A percentile compares a stretch with the other conserved stretches of the same genome.
Evolutionary conservation across 345 rosid species (phyloP).

Genomic region (Populus ilicifolia): DNA sequence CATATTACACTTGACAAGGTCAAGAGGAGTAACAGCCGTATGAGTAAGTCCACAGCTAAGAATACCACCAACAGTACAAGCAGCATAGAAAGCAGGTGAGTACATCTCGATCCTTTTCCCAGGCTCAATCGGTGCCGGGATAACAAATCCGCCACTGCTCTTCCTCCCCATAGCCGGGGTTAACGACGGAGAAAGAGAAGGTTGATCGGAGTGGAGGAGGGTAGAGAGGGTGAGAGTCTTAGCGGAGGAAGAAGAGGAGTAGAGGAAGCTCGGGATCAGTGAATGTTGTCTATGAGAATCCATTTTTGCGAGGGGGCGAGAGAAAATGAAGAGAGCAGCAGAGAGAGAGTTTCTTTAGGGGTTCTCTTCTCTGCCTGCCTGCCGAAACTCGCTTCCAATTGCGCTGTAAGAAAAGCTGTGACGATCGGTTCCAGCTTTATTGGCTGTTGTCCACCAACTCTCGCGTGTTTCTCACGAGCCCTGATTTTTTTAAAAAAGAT

Average conservation of each 20-base stretch:
- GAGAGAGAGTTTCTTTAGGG: background rate
- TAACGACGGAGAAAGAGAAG: slow-evolving; percentile 25
- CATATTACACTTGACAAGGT: slow-evolving; percentile 99
- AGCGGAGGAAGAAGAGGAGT: slow-evolving; percentile 40
- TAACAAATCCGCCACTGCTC: slow-evolving; percentile 21
- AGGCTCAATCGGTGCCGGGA: slow-evolving; percentile 68
- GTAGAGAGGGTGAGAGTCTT: slow-evolving; percentile 29
- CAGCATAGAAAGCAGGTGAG: slow-evolving; percentile 82
- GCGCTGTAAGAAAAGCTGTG: background rate
- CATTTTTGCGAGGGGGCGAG: slow-evolving; percentile 28
- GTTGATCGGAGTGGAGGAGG: slow-evolving; percentile 8
- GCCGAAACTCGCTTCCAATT: slow-evolving; percentile 29
- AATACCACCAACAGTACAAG: slow-evolving; percentile 84
- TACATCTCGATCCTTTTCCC: slow-evolving; percentile 75
- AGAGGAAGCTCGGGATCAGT: slow-evolving; percentile 67
- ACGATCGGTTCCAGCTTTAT: slow-evolving; percentile 27
- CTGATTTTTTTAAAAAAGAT: background rate
- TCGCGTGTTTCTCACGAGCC: slow-evolving; percentile 16
- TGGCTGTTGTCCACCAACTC: slow-evolving; percentile 15
- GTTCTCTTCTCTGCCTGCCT: background rate
- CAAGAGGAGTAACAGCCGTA: slow-evolving; percentile 94
- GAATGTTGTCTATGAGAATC: slow-evolving; percentile 45
- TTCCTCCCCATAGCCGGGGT: slow-evolving; percentile 1
- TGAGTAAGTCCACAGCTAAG: slow-evolving; percentile 97
- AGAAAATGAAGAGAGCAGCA: slow-evolving; percentile 8